Evolutionary conservation across 148 eudicot species (phyloP), one percentile per base, ranked within the genome.

Genomic region (Beta vulgaris): DNA sequence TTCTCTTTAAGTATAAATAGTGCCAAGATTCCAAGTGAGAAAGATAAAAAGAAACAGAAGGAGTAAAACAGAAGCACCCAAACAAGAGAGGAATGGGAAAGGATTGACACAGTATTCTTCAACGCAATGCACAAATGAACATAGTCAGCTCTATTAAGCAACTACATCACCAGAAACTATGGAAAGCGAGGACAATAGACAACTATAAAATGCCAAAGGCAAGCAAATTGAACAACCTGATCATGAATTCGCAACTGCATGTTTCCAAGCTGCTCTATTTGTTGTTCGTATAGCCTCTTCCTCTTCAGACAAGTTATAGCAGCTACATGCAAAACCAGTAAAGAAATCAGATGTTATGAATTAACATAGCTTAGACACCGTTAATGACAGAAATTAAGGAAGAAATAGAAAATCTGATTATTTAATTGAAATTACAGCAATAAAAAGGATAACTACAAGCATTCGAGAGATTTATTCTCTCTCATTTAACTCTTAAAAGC

Each of bases 231-330:
- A 36, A 48, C 44, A 79, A 84, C 97, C 93, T 91, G 97, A 82
- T 91, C 98, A 83, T 93, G 98, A 57, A 93, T 75, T 53, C 98
- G 89, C 82, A 93, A 77, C 68, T 90, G 98, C 81, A 91, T 85
- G 80, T 89, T 93, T 35, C 98, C 98, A 77, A 93, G 96, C 85
- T 90, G 88, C 79, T 93, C 96, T 70, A 91, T 54, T 85, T 91
- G 90, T 66, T 93, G 96, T 81, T 93, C 98, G 61, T 87, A 85
- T 13, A 91, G 83, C 75, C 86, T 87, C 78, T 91, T 93, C 84
- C 86, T 83, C 88, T 93, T 93, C 70, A 93, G 67, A 84, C 96
- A 93, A 80, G 86, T 88, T 58, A 91, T 90, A 55, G 98, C 93
- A 63, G 93, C 98, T 91, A 59, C 68, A 75, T 31, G 16, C 3